phyloP scores from a whole-genome alignment of 352 stramenopile species.

The Phytophthora syringae region DNA sequence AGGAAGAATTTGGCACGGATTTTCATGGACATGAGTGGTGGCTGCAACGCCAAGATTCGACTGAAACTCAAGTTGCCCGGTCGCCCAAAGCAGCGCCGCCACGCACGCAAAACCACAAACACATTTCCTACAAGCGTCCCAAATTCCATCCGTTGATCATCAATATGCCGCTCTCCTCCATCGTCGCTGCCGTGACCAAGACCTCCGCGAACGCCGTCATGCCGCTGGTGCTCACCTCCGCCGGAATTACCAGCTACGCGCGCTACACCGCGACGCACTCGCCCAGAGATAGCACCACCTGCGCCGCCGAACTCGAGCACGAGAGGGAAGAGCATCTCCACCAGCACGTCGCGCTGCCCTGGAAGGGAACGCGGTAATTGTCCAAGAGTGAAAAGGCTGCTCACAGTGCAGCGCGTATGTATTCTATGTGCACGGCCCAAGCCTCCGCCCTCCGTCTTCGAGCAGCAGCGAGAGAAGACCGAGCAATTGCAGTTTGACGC shows the following conservation, averaged over 20 bases:
- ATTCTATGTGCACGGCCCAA: slow-evolving; percentile 14
- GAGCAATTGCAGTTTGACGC: background rate
- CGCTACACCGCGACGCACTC: slow-evolving; percentile 56
- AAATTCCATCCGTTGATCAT: background rate
- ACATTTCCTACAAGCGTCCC: too few species aligned
- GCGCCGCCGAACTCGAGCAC: slow-evolving; percentile 39
- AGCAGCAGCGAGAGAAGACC: background rate
- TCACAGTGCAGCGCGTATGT: slow-evolving; percentile 9
- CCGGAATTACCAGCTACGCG: slow-evolving; percentile 68
- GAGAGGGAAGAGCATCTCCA: slow-evolving; percentile 56
- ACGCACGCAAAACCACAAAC: slow-evolving; percentile 1
- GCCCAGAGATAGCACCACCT: slow-evolving; percentile 38
- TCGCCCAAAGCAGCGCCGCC: background rate
- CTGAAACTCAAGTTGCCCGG: slow-evolving; percentile 18
- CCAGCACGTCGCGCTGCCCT: slow-evolving; percentile 68
- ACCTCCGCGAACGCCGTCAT: slow-evolving; percentile 51
- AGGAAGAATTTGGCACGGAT: slow-evolving; percentile 3
- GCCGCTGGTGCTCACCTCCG: slow-evolving; percentile 71
- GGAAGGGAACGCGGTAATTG: slow-evolving; percentile 68
- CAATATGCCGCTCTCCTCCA: slow-evolving; percentile 44
- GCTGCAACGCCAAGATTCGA: slow-evolving; percentile 16
- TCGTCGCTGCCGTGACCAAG: slow-evolving; percentile 50
- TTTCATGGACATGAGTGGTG: slow-evolving; percentile 19
- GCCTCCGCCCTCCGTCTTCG: background rate
- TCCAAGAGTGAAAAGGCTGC: background rate